Evolutionary conservation across 2,329 filamentous ascomycete genomes (phyloP), one percentile per base, ranked within the genome.

Genomic region (Trichoderma sp.): DNA sequence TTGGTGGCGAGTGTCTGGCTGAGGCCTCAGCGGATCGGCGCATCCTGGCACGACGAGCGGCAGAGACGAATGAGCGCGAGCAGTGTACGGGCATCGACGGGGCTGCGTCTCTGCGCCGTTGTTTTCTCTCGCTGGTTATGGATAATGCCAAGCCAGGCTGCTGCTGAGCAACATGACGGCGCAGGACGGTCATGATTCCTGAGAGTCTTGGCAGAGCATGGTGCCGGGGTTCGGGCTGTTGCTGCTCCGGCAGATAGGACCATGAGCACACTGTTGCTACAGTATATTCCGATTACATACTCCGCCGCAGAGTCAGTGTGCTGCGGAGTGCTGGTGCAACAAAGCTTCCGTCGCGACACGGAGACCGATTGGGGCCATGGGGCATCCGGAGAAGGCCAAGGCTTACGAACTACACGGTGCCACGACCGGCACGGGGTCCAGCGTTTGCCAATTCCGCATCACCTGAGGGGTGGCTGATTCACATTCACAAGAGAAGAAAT

Each of bases 11-110:
- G 58, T 66, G 11, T 40, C 40, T 43, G 33, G 33, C 29, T 40
- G 57, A 43, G 57, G 57, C 29, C 56, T 67, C 40, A 40, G 40
- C 64, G 64, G 55, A 58, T 67, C 55, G 40, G 31, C 29, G 40
- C 47, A 19, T 29, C 64, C 37, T 63, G 5, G 60, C 21, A 49
- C 35, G 21, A 21, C 16, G 16, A 31, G 27, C 43, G n/a, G 5
- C 43, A 10, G n/a, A 21, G n/a, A 49, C 43, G 47, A 49, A 49
- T 49, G 21, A 49, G 47, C 19, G 47, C 1, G n/a, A 5, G 47
- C n/a, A 13, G n/a, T 13, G 47, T 49, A 49, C n/a, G 47, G 24
- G 47, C 24, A 49, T 49, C n/a, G n/a, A 2, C 4, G n/a, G n/a
- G 19, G 4, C 43, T 21, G 8, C n/a, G 43, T 21, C 10, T 11